Conservation (phyloP, 2,329 filamentous ascomycete genomes). For the Fusarium incarnatum region DNA sequence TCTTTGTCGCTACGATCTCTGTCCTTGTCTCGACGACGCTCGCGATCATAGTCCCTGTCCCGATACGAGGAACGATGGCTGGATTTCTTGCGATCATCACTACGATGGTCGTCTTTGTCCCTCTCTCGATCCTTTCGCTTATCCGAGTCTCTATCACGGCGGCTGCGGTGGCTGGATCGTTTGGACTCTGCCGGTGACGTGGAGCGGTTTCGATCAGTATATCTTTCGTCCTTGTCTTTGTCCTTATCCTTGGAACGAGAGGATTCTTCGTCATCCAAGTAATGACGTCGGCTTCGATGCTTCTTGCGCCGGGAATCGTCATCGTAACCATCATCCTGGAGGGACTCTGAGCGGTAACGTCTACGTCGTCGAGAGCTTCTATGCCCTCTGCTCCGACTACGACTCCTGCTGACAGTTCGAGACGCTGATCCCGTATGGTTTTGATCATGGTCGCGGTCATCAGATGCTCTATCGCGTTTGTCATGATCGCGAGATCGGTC, state of each 20-base stretch:
- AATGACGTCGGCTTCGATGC: conserved; percentile 58
- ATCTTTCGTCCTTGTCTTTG: conserved; percentile 55
- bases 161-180: conserved; percentile 69
- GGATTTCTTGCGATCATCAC: conserved; percentile 58
- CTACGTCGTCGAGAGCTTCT: conserved; percentile 63
- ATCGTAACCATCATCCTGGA: conserved; percentile 62
- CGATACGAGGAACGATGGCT: conserved; percentile 38
- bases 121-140: conserved; percentile 57
- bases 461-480: conserved; percentile 32
- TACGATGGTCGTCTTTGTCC: conserved; percentile 55
- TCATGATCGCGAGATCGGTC: conserved; percentile 48
- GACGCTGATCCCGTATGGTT: conserved; percentile 50
- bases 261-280: conserved; percentile 60
- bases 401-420: conserved; percentile 48
- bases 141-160: conserved; percentile 65
- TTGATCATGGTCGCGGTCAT: conserved; percentile 41
- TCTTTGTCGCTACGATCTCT: conserved; percentile 53
- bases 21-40: conserved; percentile 55
- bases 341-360: conserved; percentile 66
- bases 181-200: conserved; percentile 71
- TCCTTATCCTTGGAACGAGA: conserved; percentile 50
- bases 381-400: conserved; percentile 58
- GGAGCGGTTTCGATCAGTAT: conserved; percentile 71
- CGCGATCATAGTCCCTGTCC: conserved; percentile 57
- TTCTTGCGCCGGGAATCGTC: conserved; percentile 62